Percentiles rank a stretch among this genome's conserved stretches.
Evolutionary conservation across 129 eudicot genomes (phyloP).

Genomic region (Mikania micrantha): DNA sequence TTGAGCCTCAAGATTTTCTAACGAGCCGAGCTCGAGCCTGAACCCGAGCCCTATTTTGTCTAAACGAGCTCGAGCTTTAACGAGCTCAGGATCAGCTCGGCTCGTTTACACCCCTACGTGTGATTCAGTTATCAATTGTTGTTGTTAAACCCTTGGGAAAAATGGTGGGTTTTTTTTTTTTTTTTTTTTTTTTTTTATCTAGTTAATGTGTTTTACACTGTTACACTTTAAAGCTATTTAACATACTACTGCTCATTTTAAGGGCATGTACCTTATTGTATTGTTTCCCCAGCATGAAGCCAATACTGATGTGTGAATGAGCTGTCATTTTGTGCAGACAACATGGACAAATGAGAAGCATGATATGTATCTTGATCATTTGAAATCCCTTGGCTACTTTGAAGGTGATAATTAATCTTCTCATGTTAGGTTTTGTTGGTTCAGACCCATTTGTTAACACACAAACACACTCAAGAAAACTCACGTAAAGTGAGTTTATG

Average conservation of each 20-base stretch:
- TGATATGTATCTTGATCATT: conserved; percentile 40
- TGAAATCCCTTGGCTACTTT: conserved; percentile 24
- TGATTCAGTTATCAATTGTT: conserved; percentile 1
- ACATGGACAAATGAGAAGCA: conserved; percentile 66
- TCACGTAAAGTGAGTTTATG: too few species aligned
- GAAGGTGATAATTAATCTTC: conserved; percentile 19
- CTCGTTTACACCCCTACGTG: too few species aligned
- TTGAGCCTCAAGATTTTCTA: too few species aligned
- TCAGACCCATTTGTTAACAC: too few species aligned
- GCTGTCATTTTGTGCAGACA: conserved; percentile 19
- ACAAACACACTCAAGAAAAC: too few species aligned
- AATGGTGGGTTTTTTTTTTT: too few species aligned
- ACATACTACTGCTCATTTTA: neutral
- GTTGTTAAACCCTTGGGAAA: neutral
- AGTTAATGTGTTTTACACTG: neutral
- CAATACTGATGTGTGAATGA: conserved; percentile 1
- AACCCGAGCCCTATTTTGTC: too few species aligned
- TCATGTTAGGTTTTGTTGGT: conserved; percentile 2
- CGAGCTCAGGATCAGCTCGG: too few species aligned
- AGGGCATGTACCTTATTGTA: neutral
- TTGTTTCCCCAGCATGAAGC: neutral
- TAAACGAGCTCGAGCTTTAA: too few species aligned
- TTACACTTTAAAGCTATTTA: neutral
- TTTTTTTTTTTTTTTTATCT: neutral
- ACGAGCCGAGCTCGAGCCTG: too few species aligned